phyloP scores from a whole-genome alignment of 2,329 filamentous ascomycete species.

The Botrytis paeoniae region DNA sequence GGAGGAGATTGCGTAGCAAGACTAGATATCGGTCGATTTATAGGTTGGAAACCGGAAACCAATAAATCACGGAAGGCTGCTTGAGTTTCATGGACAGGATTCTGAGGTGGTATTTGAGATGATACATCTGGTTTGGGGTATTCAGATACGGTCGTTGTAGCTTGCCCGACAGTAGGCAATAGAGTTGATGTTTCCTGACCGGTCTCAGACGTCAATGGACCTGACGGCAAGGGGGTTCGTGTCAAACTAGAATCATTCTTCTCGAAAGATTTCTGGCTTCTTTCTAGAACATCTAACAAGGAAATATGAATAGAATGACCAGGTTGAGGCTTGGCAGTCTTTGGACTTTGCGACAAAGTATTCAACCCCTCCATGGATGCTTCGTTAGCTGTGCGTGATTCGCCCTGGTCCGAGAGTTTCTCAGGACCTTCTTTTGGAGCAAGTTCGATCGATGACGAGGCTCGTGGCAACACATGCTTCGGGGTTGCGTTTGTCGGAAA shows the following conservation, averaged over 20 bases:
- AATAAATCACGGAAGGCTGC: background rate
- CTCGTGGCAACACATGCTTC: background rate
- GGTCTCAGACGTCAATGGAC: background rate
- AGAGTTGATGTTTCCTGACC: background rate
- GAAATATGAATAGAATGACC: background rate
- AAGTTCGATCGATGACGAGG: background rate
- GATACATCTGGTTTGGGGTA: background rate
- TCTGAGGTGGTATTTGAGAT: background rate
- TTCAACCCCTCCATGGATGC: background rate
- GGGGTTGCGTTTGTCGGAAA: background rate
- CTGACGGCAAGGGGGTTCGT: background rate
- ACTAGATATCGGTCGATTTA: background rate
- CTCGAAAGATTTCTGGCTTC: background rate
- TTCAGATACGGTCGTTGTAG: background rate
- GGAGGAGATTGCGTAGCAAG: background rate
- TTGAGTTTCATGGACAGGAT: background rate
- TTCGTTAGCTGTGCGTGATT: background rate
- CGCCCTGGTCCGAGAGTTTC: background rate
- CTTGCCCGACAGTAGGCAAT: background rate
- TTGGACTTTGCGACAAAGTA: background rate
- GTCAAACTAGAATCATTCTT: background rate
- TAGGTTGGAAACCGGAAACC: background rate
- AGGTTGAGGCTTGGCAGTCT: background rate
- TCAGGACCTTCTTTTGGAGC: background rate
- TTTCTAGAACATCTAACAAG: background rate